Evolutionary conservation across 208 protist species (phyloP).

Genomic region (Naegleria lovaniensis): DNA sequence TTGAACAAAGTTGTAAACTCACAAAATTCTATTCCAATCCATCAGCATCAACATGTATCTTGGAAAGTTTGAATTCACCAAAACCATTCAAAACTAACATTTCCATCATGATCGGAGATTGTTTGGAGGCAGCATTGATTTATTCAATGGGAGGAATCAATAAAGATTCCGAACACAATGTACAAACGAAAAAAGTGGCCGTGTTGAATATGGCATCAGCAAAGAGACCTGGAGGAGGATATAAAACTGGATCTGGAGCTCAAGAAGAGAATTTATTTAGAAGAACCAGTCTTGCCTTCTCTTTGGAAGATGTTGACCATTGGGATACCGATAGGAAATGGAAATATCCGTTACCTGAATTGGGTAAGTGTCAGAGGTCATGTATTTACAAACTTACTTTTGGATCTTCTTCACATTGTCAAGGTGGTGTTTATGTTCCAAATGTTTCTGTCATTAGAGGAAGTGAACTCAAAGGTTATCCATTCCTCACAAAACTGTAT

Average conservation of each 20-base stretch:
- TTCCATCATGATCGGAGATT: neutral
- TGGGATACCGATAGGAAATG: neutral
- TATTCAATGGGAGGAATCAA: neutral
- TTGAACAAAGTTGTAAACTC: neutral
- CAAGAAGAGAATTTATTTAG: constrained; percentile 35
- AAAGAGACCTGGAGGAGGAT: constrained; percentile 24
- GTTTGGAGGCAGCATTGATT: neutral
- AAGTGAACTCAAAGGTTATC: neutral
- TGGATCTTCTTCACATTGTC: too few relatives aligned
- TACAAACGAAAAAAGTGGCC: neutral
- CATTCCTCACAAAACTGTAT: neutral
- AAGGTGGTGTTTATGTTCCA: neutral
- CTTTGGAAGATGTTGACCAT: neutral
- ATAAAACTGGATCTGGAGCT: neutral
- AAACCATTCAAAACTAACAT: neutral
- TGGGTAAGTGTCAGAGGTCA: too few relatives aligned
- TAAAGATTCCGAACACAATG: too few relatives aligned
- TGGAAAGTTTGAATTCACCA: neutral
- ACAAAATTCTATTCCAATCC: neutral
- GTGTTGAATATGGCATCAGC: constrained; percentile 32
- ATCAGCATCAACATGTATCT: neutral
- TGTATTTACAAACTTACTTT: too few relatives aligned
- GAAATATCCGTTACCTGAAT: constrained; percentile 20
- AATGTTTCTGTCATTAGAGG: neutral
- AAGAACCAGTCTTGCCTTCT: constrained; percentile 16